Base-by-base conservation (phyloP, 208 protist species). In the Trypanosoma lewisi region DNA sequence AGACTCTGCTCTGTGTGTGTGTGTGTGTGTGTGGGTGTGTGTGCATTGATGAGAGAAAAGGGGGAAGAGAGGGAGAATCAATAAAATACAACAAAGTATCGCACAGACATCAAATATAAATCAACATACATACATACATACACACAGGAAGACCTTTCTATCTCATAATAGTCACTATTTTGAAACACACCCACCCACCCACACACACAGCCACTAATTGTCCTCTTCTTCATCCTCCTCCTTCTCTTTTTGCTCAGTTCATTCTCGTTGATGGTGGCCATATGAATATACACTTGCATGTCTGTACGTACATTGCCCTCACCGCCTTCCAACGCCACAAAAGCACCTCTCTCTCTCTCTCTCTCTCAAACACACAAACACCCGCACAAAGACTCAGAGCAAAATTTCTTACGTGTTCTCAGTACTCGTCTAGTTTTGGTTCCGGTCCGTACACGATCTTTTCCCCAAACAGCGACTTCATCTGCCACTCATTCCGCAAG, bases 401-500 rank as follows among this genome's bases (percentile, higher is more conserved):
- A n/a, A n/a, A n/a, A n/a, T n/a, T n/a, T n/a, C n/a, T 21, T 28
- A 25, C 23, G 17, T 25, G 51, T 4, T 11, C 21, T 63, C 56
- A 72, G 30, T 65, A 72, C 2, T 60, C 58, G 8, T 72, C 66
- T 48, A 72, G 3, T 23, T 60, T 62, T 4, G 58, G 58, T 50
- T 79, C 77, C 5, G 85, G 85, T 4, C 85, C 85, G 36, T 92
- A 84, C 2, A 77, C 53, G 14, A 89, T 48, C 64, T 86, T 87
- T 50, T 92, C 85, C 21, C 85, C 85, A 67, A 92, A 86, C 5
- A 92, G 30, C 11, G 85, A 87, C 17, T 76, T 78, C n/a, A 49
- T 53, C 2, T 69, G 73, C 80, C 79, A 92, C 59, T 82, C 85
- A 31, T 92, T 82, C 50, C 73, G 49, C 42, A 82, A 61, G 16